Percentiles rank a stretch among this genome's conserved stretches.
phyloP scores from a whole-genome alignment of 2,329 filamentous ascomycete genomes.

The Aspergillus puulaauensis region DNA sequence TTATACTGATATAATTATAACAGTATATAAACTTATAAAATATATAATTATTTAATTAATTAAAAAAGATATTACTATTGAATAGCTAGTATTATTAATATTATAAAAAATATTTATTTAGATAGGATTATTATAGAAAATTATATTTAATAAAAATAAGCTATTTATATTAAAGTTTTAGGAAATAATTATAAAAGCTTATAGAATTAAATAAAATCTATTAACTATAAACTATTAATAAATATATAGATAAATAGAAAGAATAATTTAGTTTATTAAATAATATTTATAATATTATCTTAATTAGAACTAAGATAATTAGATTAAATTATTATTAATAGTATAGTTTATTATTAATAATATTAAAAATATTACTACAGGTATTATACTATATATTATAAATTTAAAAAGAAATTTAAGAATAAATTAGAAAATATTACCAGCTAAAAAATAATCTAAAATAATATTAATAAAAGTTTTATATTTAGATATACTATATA shows the following conservation, averaged over 20 bases:
- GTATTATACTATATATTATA: no score
- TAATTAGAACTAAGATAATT: background rate
- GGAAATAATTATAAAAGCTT: background rate
- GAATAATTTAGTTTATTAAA: background rate
- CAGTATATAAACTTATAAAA: background rate
- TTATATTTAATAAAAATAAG: background rate
- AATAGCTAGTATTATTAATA: background rate
- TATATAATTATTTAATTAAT: background rate
- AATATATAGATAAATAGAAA: background rate
- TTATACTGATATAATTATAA: background rate
- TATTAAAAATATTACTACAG: background rate
- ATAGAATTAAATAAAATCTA: background rate
- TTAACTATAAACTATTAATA: background rate
- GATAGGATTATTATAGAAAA: background rate
- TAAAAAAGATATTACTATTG: background rate
- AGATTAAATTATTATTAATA: background rate
- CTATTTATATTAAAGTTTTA: background rate
- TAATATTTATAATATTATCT: background rate
- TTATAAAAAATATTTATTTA: background rate
- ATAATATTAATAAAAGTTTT: no score
- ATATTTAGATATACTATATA: no score
- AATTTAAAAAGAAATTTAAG: no score
- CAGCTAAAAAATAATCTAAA: no score
- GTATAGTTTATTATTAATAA: conserved; percentile 1
- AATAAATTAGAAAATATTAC: no score